Conservation (phyloP, 73 alveolate genomes). For the Blepharisma stoltei region DNA sequence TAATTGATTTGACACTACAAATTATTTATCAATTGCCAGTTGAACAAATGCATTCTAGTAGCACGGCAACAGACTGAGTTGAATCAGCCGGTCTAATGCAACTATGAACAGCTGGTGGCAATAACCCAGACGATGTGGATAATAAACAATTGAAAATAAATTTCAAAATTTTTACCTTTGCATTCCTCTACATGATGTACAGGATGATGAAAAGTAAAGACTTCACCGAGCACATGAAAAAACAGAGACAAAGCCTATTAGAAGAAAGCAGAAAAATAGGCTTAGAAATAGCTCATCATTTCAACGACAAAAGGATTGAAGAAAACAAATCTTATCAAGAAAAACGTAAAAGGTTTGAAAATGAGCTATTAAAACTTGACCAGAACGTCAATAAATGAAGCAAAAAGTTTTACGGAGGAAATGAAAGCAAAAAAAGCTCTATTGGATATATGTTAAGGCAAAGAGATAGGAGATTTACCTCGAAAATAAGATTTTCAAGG, state of each 20-base stretch:
- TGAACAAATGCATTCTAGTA: neutral
- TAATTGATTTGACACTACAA: neutral
- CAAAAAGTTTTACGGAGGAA: neutral
- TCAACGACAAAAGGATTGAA: neutral
- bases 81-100: neutral
- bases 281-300: neutral
- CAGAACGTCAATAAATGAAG: neutral
- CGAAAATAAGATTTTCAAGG: neutral
- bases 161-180: conserved; percentile 18
- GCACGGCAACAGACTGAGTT: neutral
- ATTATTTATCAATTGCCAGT: neutral
- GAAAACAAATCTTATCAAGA: neutral
- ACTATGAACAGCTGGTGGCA: conserved; percentile 9
- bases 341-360: conserved; percentile 22
- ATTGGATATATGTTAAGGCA: neutral
- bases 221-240: neutral
- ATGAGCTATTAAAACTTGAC: conserved; percentile 6
- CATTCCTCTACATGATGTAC: conserved; percentile 24
- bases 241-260: neutral
- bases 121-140: neutral
- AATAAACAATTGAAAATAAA: neutral
- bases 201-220: conserved; percentile 23
- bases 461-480: neutral
- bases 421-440: neutral
- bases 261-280: conserved; percentile 4